Evolutionary conservation across 345 rosid genomes (phyloP), one percentile per base, ranked within the genome.

Genomic region (Conringia planisiliqua): DNA sequence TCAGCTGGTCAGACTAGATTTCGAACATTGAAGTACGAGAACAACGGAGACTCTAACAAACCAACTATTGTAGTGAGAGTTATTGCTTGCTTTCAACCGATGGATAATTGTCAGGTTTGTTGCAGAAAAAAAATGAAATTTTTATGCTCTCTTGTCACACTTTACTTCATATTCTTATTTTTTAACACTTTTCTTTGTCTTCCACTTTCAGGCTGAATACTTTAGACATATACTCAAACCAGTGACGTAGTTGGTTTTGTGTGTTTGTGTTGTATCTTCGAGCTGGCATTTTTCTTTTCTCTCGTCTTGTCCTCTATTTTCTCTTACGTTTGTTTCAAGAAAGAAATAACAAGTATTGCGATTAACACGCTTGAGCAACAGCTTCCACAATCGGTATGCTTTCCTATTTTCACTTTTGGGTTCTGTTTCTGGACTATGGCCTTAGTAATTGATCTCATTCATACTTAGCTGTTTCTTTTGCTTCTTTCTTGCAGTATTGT

Each of bases 21-120:
- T 83, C 92, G 98, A 79, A 91, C 97, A 42, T 84, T 89, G 46
- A 95, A 90, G 85, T 86, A 92, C 80, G 97, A 90, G 83, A 83
- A 85, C 78, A 83, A 85, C 80, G 96, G 99, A 60, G 85, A 82
- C 75, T 89, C 96, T 22, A 96, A 94, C 73, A 86, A 77, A 62
- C 79, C 91, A 50, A 77, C 91, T 3, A 82, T 95, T 78, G 82
- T 92, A 79, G 96, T 95, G 72, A 89, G 89, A 81, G 89, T 92
- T 36, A 88, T 95, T 79, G 97, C 93, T 79, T 95, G 99, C 86
- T 95, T 90, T 86, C 97, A 92, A 82, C 98, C 90, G n/a, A 86
- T 95, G 86, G 89, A 88, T 81, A 91, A 90, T 86, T 95, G 98
- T 82, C 99, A 95, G 97, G 99, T 94, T 84, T 66, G 81, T 77